A percentile compares a stretch with the other conserved stretches of the same genome.
Conservation (phyloP, 129 eudicot genomes). For the Calendula officinalis region DNA sequence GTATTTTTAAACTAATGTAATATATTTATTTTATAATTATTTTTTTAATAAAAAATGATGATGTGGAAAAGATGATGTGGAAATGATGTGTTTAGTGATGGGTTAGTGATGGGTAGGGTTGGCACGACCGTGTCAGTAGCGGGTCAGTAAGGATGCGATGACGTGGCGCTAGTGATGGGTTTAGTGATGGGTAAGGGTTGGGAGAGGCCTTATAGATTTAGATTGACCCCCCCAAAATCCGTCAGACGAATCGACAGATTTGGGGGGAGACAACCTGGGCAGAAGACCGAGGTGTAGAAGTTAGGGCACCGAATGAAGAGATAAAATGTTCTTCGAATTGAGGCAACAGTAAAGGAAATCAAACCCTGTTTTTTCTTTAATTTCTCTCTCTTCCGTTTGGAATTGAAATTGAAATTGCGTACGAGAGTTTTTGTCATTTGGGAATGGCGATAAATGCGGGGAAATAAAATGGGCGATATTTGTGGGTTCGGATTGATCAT, state of each 20-base stretch:
- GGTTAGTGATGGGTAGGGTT: too few relatives aligned
- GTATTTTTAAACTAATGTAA: too few relatives aligned
- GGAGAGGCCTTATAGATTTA: too few relatives aligned
- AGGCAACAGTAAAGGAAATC: not conserved
- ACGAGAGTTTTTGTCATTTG: not conserved
- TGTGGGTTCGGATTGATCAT: constrained; percentile 6
- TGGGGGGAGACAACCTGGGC: constrained; percentile 33
- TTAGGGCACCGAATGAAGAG: constrained; percentile 9
- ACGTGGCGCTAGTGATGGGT: too few relatives aligned
- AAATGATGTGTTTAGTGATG: too few relatives aligned
- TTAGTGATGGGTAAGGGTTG: too few relatives aligned
- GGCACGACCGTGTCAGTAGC: too few relatives aligned
- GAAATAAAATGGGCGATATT: constrained; percentile 18
- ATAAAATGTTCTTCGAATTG: not conserved
- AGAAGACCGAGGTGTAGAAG: constrained; percentile 20
- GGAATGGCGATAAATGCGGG: constrained; percentile 33
- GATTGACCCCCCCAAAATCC: constrained; percentile 47
- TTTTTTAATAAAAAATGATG: too few relatives aligned
- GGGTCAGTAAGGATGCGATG: too few relatives aligned
- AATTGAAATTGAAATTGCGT: not conserved
- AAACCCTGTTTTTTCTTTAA: constrained; percentile 8
- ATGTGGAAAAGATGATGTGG: too few relatives aligned
- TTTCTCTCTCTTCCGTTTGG: constrained; percentile 13
- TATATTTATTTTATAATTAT: too few relatives aligned
- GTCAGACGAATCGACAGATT: constrained; percentile 34